Base-by-base conservation (phyloP, 257 asterid species). In the Petunia axillaris region DNA sequence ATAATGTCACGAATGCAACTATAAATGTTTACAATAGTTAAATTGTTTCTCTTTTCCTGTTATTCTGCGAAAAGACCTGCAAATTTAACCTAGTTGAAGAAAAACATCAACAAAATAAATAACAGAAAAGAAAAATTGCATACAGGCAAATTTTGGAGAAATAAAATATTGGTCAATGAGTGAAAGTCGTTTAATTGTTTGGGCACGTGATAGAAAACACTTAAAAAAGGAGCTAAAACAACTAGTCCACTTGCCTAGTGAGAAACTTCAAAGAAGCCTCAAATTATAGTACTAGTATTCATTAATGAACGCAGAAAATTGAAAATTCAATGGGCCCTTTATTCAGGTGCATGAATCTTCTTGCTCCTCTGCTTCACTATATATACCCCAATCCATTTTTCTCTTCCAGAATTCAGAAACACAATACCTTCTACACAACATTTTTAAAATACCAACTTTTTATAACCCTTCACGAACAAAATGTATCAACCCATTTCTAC, bases 211-310 rank as follows among this genome's bases (percentile, higher is more conserved):
- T 70, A 4, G 36, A 80, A 50, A 73, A 74, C 68, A 76, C 48
- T 44, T 68, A 40, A 2, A 43, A 67, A n/a, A 67, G 3, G 6
- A 6, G 53, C 6, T 48, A 36, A 75, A 74, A n/a, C 94, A 62
- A 89, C 80, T 91, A 86, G 94, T 81, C 93, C 89, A 90, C 93
- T 91, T 86, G 94, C 82, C 2, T 13, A 64, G 11, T 4, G 55
- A 4, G 91, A 82, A 86, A 64, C 64, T 91, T 86, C 97, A 7
- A 1, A 25, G 91, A 88, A 87, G 83, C 87, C 41, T 2, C 63
- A 38, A 70, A 78, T 57, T 41, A 36, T 38, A 37, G n/a, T 53
- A 16, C 43, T 44, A 68, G 11, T 14, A 64, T 64, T 13, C 35
- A 15, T 40, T 66, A 68, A 68, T n/a, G 25, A 64, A 38, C 2